phyloP scores from a whole-genome alignment of 2,329 filamentous ascomycete genomes.

The Colletotrichum spinosum region DNA sequence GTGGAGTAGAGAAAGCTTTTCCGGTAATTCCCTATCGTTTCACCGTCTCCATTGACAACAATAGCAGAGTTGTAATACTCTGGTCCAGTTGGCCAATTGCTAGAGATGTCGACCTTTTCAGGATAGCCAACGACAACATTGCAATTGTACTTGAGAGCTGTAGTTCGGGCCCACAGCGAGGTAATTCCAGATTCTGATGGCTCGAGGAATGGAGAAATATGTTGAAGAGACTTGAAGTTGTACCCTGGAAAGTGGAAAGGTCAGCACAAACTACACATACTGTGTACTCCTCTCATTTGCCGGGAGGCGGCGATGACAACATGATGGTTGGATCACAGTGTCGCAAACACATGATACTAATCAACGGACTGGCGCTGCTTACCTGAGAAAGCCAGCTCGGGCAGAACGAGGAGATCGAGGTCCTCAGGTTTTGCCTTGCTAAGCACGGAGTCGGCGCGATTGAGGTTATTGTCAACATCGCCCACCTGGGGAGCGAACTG shows the following conservation, averaged over 20 bases:
- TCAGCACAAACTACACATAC: background rate
- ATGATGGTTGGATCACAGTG: too few species aligned
- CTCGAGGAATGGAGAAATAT: constrained; percentile 78
- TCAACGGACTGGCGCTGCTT: constrained; percentile 37
- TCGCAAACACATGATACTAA: too few species aligned
- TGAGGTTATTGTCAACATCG: constrained; percentile 77
- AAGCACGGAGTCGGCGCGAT: constrained; percentile 74
- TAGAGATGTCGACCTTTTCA: constrained; percentile 68
- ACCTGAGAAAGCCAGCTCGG: constrained; percentile 83
- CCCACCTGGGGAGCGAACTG: constrained; percentile 81
- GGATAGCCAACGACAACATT: constrained; percentile 80
- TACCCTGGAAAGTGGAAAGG: constrained; percentile 65
- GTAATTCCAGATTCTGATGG: constrained; percentile 72
- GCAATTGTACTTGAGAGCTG: constrained; percentile 75
- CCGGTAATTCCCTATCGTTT: constrained; percentile 70
- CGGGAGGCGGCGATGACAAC: too few species aligned
- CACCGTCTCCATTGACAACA: constrained; percentile 67
- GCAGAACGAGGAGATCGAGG: constrained; percentile 79
- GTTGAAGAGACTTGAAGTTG: constrained; percentile 77
- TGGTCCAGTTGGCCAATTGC: constrained; percentile 61
- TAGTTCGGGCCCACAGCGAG: constrained; percentile 77
- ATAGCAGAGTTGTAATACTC: constrained; percentile 68
- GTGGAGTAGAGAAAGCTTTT: constrained; percentile 69
- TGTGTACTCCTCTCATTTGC: background rate
- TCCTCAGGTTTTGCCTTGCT: constrained; percentile 60